phyloP scores from a whole-genome alignment of 1,139 yeast species.

The Yamadazyma blattariae region DNA sequence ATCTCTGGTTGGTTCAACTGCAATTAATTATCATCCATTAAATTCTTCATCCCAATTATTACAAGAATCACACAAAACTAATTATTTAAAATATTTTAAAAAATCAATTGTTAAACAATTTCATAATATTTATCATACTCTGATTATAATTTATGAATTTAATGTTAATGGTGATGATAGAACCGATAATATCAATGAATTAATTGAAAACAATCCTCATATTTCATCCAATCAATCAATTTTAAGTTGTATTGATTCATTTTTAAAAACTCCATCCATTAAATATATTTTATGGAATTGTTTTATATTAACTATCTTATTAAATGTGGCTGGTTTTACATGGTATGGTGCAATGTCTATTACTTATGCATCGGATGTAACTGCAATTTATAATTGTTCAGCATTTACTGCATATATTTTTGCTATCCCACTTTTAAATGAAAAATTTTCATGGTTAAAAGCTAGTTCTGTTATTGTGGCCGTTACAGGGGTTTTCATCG shows the following conservation, averaged over 20 bases:
- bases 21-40: conserved; percentile 26
- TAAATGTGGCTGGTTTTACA: conserved; percentile 75
- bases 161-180: conserved; percentile 35
- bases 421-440: conserved; percentile 72
- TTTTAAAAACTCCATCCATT: conserved; percentile 45
- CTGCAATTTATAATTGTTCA: conserved; percentile 87
- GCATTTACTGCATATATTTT: conserved; percentile 87
- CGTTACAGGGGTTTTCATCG: conserved; percentile 70
- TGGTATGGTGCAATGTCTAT: conserved; percentile 86
- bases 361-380: conserved; percentile 82
- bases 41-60: conserved; percentile 15
- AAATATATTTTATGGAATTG: conserved; percentile 45
- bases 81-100: conserved; percentile 33
- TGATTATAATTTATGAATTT: conserved; percentile 45
- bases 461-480: conserved; percentile 70
- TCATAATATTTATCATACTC: conserved; percentile 50
- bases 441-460: conserved; percentile 63
- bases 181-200: conserved; percentile 31
- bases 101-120: conserved; percentile 46
- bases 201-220: conserved; percentile 41
- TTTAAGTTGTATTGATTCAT: conserved; percentile 31
- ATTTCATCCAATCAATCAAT: conserved; percentile 39
- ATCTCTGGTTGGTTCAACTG: too few relatives aligned
- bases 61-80: conserved; percentile 11
- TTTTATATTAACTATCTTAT: conserved; percentile 49